Evolutionary conservation across 768 basidiomycete genomes (phyloP), one percentile per base, ranked within the genome.

Genomic region (Trametes cinnabarina): DNA sequence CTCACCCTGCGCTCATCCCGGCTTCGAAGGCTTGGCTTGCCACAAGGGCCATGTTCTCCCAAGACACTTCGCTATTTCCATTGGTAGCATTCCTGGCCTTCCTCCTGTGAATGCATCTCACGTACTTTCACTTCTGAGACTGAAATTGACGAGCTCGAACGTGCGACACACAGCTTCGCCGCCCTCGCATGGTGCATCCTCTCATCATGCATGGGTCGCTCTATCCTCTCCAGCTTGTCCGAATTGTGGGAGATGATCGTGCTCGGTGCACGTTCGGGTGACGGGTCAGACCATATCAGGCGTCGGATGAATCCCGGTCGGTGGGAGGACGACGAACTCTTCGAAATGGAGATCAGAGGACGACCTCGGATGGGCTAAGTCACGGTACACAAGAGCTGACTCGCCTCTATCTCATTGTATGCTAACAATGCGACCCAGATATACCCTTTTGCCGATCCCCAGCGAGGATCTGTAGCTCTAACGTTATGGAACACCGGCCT

Each of bases 161-260:
- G 22, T 40, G 44, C 46, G 32, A 22, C 17, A n/a, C 43, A 23
- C 64, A 85, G 82, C 37, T 67, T 79, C 37, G 76, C 79, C 15
- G 73, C 79, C 26, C 65, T 87, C 7, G 77, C 78, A 40, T 87
- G 87, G 84, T 89, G 87, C 65, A 70, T 87, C 58, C 70, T 88
- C 48, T 86, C 85, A 32, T 87, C 86, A 7, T 87, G 87, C 72
- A 68, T 88, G 57, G 87, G 87, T 26, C 72, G 73, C 2, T 72
- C 82, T 4, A 69, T 85, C 37, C 71, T 77, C 46, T 72, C 70
- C 26, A 68, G 73, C n/a, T 60, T 83, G 22, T 72, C 74, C 30
- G 76, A 76, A 42, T 63, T 85, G 22, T 84, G 82, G 82, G 74
- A 80, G 43, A 74, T 75, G 57, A 58, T 72, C 28, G 63, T 77